Base-by-base conservation (phyloP, 129 eudicot genomes). In the Artemisia argyi region DNA sequence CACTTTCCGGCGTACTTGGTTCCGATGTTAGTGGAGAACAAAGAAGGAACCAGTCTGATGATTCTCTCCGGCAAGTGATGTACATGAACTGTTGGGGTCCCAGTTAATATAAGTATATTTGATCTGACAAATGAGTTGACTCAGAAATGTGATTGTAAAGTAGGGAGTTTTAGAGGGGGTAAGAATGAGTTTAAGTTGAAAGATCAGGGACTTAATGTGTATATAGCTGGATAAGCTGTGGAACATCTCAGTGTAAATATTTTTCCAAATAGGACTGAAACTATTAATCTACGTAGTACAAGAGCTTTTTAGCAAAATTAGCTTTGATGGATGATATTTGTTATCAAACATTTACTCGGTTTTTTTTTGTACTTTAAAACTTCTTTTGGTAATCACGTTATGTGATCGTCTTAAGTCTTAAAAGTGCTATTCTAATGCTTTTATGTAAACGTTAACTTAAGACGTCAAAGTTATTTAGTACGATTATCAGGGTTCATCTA, bases 1-100 rank as follows among this genome's bases (percentile, higher is more conserved):
- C 87, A 11, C 32, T 82, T 24, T 65, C 82, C 71, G 68, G 82
- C 61, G 35, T 64, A 5, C 16, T 58, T 14, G 75, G 79, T 42
- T 74, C 88, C 61, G 80, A 80, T 11, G 44, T 55, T 54, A 67
- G 32, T 10, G 84, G 81, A 19, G 91, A 83, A 5, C 69, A 69
- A n/a, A 82, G 72, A 47, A 81, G 71, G 19, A 63, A 54, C 24
- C 87, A 83, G 3, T 47, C 92, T 44, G 96, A 89, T 16, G 96
- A 89, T 16, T 83, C 89, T 28, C 75, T 89, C 82, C 84, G 86
- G 77, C 89, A 82, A 57, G 96, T 84, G 35, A 86, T 89, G 96
- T 89, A 86, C 83, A 22, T 89, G 72, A 89, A 76, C 76, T 89
- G 92, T 83, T 89, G 96, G 96, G 96, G 86, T 3, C 89, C 71